Evolutionary conservation across 2,329 filamentous ascomycete genomes (phyloP), one percentile per base, ranked within the genome.

Genomic region (Zalaria obscura): DNA sequence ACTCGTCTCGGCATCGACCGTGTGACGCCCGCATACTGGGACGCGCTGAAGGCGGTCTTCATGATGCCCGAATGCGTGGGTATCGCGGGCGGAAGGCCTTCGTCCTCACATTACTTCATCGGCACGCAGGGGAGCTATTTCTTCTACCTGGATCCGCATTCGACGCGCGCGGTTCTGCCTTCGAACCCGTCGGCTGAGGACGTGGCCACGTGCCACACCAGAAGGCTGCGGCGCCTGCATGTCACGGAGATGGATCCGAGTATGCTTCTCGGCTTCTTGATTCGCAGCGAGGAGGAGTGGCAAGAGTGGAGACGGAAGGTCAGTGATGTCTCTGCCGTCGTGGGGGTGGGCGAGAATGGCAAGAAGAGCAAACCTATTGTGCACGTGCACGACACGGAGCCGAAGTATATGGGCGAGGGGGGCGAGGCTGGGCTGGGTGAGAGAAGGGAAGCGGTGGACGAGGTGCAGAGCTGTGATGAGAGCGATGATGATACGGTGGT

Each of bases 161-260:
- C 79, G 50, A 93, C 89, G 2, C 78, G 88, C 37, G 74, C 80
- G 6, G 76, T 81, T 3, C 67, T 95, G 2, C 76, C 81, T 0
- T 57, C 69, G 1, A 60, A 64, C 5, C 63, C 75, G 1, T 77
- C 77, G 0, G 54, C 67, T 5, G 80, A 84, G 51, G 87, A 96
- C 44, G 59, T 94, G 10, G 75, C 80, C 42, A 82, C 82, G 1
- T 95, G 86, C 55, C 89, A 98, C 58, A 96, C 88, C 0, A 75
- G 84, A 39, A 79, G 89, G 38, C 65, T 98, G 11, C 78, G 89
- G 32, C 75, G 83, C 42, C 70, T 98, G 27, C 80, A 91, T 50
- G 73, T 98, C 38, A 78, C 78, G 45, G 88, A 96, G 55, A 91
- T 98, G 84, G 91, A 98, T 54, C 91, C 91, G 0, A 95, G 87